A percentile compares a stretch with the other conserved stretches of the same genome.
phyloP scores from a whole-genome alignment of 768 basidiomycete species.

The Russula earlei region DNA sequence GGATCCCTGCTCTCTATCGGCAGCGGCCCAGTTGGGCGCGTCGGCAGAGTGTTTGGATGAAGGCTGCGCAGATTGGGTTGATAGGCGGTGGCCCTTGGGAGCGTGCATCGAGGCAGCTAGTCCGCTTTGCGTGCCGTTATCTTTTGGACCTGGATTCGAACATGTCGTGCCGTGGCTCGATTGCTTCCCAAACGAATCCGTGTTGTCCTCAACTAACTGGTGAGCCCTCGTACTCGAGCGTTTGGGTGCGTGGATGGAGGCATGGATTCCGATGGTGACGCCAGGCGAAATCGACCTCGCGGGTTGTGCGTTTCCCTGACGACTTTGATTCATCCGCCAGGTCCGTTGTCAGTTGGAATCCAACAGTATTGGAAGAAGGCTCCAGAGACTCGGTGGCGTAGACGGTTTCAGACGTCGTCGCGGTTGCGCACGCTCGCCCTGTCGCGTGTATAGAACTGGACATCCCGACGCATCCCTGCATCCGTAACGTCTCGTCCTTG shows the following conservation, averaged over 20 bases:
- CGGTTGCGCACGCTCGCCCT: not conserved
- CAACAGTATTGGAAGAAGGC: not conserved
- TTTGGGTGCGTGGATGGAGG: not conserved
- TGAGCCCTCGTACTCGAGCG: not conserved
- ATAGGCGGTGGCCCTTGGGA: not conserved
- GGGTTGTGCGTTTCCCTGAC: not conserved
- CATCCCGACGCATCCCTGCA: not conserved
- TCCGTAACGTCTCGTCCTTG: not conserved
- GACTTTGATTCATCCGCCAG: not conserved
- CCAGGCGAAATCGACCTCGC: not conserved
- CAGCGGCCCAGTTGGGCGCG: conserved; percentile 13
- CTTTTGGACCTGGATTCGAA: not conserved
- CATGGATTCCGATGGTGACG: not conserved
- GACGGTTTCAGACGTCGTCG: not conserved
- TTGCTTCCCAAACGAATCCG: not conserved
- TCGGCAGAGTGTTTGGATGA: not conserved
- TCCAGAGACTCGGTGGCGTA: not conserved
- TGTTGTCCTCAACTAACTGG: not conserved
- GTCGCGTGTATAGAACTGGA: not conserved
- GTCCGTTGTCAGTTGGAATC: not conserved
- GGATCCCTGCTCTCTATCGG: not conserved
- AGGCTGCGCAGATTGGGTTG: not conserved
- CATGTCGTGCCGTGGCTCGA: not conserved
- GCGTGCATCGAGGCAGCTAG: conserved; percentile 6
- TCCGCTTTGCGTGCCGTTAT: not conserved